phyloP scores from a whole-genome alignment of 179 eudicot species.

The Vitellaria paradoxa region DNA sequence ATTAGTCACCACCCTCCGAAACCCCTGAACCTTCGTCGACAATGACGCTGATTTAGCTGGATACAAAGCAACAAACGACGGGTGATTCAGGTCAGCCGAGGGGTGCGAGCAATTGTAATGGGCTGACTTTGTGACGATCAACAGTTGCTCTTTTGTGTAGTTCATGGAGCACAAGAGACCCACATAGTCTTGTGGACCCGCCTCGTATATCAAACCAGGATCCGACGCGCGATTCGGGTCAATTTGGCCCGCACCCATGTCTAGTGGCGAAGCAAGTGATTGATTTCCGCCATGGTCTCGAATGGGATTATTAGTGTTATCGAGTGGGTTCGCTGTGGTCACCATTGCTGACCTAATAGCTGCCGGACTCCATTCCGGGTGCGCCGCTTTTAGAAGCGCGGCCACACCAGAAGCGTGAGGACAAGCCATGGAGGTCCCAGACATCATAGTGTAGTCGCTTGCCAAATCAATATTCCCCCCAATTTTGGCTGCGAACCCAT shows the following conservation, averaged over 20 bases:
- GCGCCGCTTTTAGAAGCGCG: slow-evolving; percentile 53
- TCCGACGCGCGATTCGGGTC: slow-evolving; percentile 59
- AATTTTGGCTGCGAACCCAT: slow-evolving; percentile 18
- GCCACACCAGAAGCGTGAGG: slow-evolving; percentile 73
- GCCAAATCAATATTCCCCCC: slow-evolving; percentile 22
- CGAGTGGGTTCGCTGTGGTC: slow-evolving; percentile 60
- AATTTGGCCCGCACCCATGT: slow-evolving; percentile 59
- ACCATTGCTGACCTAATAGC: slow-evolving; percentile 72
- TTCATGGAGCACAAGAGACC: slow-evolving; percentile 54
- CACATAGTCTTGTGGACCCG: slow-evolving; percentile 37
- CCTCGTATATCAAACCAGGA: slow-evolving; percentile 61
- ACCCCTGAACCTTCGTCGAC: slow-evolving; percentile 18
- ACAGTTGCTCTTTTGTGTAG: slow-evolving; percentile 34
- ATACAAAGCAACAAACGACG: slow-evolving; percentile 49
- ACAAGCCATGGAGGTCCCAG: slow-evolving; percentile 77
- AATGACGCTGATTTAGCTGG: slow-evolving; percentile 3
- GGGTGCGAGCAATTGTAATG: slow-evolving; percentile 38
- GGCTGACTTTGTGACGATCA: slow-evolving; percentile 32
- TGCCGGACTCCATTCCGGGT: slow-evolving; percentile 63
- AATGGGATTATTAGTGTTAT: slow-evolving; percentile 28
- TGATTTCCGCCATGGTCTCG: slow-evolving; percentile 24
- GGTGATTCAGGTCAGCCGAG: slow-evolving; percentile 61
- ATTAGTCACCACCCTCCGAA: slow-evolving; percentile 49
- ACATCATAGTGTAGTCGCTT: slow-evolving; percentile 42
- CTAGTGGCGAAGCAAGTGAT: slow-evolving; percentile 42